A percentile compares a stretch with the other conserved stretches of the same genome.
phyloP scores from a whole-genome alignment of 192 early-diverging fungal genomes.

The Backusella sp. region DNA sequence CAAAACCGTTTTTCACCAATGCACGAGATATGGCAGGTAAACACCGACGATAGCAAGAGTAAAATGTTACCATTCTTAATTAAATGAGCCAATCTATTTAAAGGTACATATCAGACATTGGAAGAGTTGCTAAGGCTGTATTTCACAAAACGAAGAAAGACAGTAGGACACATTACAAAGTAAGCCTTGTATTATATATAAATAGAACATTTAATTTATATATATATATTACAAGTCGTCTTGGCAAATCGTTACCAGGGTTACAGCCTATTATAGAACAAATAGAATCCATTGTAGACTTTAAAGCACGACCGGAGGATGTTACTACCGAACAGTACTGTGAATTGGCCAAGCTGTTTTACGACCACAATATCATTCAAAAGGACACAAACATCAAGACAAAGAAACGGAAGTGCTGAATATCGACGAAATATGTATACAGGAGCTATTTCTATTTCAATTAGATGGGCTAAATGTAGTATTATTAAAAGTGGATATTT shows the following conservation, averaged over 20 bases:
- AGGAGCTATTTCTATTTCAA: too few species aligned
- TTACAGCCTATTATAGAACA: slow-evolving; percentile 27
- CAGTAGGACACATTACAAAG: slow-evolving; percentile 57
- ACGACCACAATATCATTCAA: slow-evolving; percentile 27
- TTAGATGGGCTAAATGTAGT: too few species aligned
- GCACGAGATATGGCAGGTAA: slow-evolving; percentile 29
- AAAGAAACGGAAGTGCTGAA: not conserved
- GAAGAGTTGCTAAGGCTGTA: slow-evolving; percentile 60
- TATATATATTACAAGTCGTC: slow-evolving; percentile 39
- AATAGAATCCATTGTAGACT: slow-evolving; percentile 48
- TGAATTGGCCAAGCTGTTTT: slow-evolving; percentile 47
- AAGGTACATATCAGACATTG: slow-evolving; percentile 51
- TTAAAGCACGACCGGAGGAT: slow-evolving; percentile 59
- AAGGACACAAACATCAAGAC: not conserved
- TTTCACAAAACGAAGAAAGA: slow-evolving; percentile 72
- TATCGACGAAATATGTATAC: too few species aligned
- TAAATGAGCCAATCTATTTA: too few species aligned
- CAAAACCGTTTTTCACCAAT: slow-evolving; percentile 27
- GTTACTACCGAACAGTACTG: slow-evolving; percentile 63
- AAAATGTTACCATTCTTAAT: too few species aligned
- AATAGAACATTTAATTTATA: not conserved
- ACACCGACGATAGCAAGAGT: not conserved
- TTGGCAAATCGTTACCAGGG: slow-evolving; percentile 27
- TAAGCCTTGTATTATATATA: slow-evolving; percentile 16
- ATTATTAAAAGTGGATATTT: too few species aligned